Percentiles rank a stretch among this genome's conserved stretches.
Evolutionary conservation across 495 filamentous ascomycete genomes (phyloP).

Genomic region (Daldinia bambusicola): DNA sequence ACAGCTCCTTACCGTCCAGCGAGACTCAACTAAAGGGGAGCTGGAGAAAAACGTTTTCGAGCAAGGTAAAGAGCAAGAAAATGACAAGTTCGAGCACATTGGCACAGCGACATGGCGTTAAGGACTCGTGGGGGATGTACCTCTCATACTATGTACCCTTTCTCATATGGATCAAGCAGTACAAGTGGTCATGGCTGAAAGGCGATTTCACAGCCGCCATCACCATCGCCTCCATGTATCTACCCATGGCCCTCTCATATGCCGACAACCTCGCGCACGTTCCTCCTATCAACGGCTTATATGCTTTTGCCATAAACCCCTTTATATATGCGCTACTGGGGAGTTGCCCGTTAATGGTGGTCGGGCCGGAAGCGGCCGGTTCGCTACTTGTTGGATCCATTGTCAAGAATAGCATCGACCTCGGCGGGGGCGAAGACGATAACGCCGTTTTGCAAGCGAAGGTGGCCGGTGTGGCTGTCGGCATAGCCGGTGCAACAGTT

Average conservation of each 20-base stretch:
- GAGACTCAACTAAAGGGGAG: conserved; percentile 39
- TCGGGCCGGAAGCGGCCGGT: conserved; percentile 94
- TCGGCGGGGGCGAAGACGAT: conserved; percentile 74
- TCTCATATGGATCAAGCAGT: conserved; percentile 87
- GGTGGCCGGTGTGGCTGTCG: conserved; percentile 89
- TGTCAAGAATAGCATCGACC: conserved; percentile 78
- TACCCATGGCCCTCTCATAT: conserved; percentile 94
- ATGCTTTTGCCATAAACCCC: conserved; percentile 92
- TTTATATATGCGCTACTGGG: conserved; percentile 89
- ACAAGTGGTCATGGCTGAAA: conserved; percentile 79
- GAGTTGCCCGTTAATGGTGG: conserved; percentile 90
- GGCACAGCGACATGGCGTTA: conserved; percentile 68
- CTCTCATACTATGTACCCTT: conserved; percentile 93
- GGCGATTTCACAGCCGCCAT: conserved; percentile 89
- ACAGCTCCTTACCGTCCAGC: conserved; percentile 31
- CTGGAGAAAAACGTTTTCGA: conserved; percentile 52
- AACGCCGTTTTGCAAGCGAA: conserved; percentile 76
- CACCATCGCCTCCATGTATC: conserved; percentile 96
- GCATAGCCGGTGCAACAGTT: conserved; percentile 86
- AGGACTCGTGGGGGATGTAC: conserved; percentile 72
- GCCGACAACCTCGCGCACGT: conserved; percentile 95
- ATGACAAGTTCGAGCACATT: conserved; percentile 71
- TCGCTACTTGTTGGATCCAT: conserved; percentile 89
- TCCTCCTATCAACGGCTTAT: conserved; percentile 94
- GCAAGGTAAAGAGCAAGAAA: conserved; percentile 62